Evolutionary conservation across 495 filamentous ascomycete genomes (phyloP), one percentile per base, ranked within the genome.

Genomic region (Antarctomyces pellizariae): DNA sequence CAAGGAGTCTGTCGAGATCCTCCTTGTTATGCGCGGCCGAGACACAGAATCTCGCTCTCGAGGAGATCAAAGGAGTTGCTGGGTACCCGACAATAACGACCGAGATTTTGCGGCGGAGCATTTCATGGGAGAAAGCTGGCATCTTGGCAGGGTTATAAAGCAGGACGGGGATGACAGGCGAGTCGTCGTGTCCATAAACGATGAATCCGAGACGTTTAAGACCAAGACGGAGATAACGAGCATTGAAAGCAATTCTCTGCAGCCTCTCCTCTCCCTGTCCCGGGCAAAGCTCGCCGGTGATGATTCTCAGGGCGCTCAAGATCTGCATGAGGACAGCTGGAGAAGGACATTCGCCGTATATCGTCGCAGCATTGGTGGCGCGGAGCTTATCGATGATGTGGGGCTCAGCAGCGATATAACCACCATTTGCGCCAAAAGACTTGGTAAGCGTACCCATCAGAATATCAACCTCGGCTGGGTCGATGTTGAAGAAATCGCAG

Each of bases 361-460:
- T 57, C 16, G 73, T 76, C 28, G 72, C 82, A 11, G 86, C 75
- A 42, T 95, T 91, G 27, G 71, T 75, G 30, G 63, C 62, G 22
- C 75, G 67, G 18, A 97, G 71, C 47, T 84, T 82, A 47, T 89
- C 77, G 39, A 97, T 83, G 52, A 95, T 75, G 25, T 62, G 57
- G 54, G 84, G 89, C 34, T 89, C 75, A 7, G 68, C 86, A 4
- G 84, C 79, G 41, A 97, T 62, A 47, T 97, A 97, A 26, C 86
- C 86, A 45, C 86, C 86, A 40, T 97, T 97, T 41, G 86, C 86
- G 41, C 86, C 86, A 38, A 97, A 97, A 0, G 89, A 92, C 50
- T 97, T 97, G 27, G 86, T 97, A 26, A 97, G 54, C 9, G 86
- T 97, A 31, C 86, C 86, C 86, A 97, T 97, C 23, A 97, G 67